Conservation (phyloP, 768 basidiomycete species). For the Naganishia randhawae region DNA sequence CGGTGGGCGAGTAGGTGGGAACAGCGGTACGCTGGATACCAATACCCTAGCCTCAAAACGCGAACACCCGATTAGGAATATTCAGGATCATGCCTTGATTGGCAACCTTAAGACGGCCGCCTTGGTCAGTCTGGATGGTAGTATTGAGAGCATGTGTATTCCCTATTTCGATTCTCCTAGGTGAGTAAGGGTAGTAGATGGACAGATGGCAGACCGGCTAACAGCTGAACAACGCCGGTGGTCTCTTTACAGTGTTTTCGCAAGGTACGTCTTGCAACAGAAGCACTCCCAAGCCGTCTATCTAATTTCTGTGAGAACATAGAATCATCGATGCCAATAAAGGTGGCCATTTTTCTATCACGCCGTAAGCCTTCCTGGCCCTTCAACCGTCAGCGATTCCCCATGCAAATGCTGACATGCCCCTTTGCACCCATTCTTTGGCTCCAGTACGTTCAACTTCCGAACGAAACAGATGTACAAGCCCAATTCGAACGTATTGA, state of each 20-base stretch:
- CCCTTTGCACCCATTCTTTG: background rate
- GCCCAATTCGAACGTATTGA: conserved; percentile 61
- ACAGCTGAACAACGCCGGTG: background rate
- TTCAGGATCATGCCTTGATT: conserved; percentile 51
- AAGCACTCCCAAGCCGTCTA: background rate
- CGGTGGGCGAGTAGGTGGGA: conserved; percentile 9
- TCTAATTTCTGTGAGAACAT: background rate
- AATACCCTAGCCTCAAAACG: conserved; percentile 11
- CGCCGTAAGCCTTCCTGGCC: conserved; percentile 18
- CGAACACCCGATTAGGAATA: conserved; percentile 37
- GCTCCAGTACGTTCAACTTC: conserved; percentile 40
- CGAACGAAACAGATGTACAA: conserved; percentile 49
- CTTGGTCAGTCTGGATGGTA: conserved; percentile 52
- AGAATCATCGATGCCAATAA: conserved; percentile 50
- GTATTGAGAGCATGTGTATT: conserved; percentile 79
- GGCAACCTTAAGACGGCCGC: conserved; percentile 50
- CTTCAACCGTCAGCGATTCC: conserved; percentile 51
- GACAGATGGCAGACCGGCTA: background rate
- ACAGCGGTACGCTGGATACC: conserved; percentile 1
- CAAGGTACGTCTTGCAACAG: background rate
- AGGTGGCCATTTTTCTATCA: conserved; percentile 87
- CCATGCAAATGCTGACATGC: conserved; percentile 54
- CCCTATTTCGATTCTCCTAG: conserved; percentile 91
- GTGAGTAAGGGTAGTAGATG: conserved; percentile 35
- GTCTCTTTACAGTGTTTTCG: conserved; percentile 6